These are phyloP conservation scores for Myxozyma lipomycoides DNA, from an alignment of 805 yeast species.

Conservation along the genomic window DNA sequence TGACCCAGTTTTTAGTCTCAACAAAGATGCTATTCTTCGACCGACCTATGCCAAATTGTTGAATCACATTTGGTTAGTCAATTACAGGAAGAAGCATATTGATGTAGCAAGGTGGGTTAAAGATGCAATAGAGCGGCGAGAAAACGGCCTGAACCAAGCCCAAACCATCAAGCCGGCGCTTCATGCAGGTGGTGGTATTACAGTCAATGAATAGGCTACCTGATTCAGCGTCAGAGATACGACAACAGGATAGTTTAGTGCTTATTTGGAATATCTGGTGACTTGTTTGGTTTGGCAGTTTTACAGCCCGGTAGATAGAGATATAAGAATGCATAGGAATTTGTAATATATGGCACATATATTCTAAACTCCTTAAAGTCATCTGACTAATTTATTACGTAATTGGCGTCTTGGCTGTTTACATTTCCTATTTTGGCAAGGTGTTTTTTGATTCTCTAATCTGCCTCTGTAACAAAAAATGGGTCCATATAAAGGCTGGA, in stretches of 20 bases:
- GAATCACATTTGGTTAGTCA: constrained; percentile 77
- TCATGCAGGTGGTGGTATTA: constrained; percentile 20
- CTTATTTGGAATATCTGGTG: too few relatives aligned
- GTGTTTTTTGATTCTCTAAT: too few relatives aligned
- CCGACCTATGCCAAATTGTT: constrained; percentile 75
- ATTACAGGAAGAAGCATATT: constrained; percentile 44
- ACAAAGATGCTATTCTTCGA: constrained; percentile 73
- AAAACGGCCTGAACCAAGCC: neutral
- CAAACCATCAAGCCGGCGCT: constrained; percentile 15
- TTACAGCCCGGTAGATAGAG: too few relatives aligned
- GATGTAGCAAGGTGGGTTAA: constrained; percentile 41
- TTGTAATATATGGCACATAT: too few relatives aligned
- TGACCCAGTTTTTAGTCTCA: constrained; percentile 41
- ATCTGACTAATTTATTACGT: too few relatives aligned
- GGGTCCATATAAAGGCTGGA: too few relatives aligned
- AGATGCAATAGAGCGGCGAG: constrained; percentile 5
- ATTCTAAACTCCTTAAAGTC: too few relatives aligned
- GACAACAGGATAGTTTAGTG: neutral
- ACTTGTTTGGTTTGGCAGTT: too few relatives aligned
- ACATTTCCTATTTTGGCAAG: too few relatives aligned
- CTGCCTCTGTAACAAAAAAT: too few relatives aligned
- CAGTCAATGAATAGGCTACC: neutral
- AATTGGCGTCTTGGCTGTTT: too few relatives aligned
- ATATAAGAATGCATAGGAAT: too few relatives aligned
- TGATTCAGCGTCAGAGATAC: neutral